Base-by-base conservation (phyloP, 2,329 filamentous ascomycete genomes). In the Monosporascus sp. region DNA sequence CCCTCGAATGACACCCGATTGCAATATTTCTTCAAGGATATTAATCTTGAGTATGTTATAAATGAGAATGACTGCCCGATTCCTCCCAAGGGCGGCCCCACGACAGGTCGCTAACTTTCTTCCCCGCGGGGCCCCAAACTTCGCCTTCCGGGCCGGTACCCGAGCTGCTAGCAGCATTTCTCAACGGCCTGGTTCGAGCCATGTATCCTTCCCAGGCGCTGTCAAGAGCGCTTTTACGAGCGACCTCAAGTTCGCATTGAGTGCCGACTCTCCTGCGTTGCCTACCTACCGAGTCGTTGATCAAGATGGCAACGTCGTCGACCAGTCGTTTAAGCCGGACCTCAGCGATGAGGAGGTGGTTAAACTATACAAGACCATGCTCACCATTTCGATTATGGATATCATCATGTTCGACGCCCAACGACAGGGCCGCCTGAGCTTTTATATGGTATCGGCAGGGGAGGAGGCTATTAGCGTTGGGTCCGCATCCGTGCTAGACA, bases 371-470 rank as follows among this genome's bases (percentile, higher is more conserved):
- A 78, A 74, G 55, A 81, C 85, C 63, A 88, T 88, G 85, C 64
- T 88, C 9, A 80, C 77, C 37, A 76, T 86, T 9, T 85, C 88
- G 52, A 88, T 97, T 61, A 94, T 99, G 91, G 94, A 99, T 68
- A 72, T 96, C 52, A 89, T 97, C 68, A 97, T 97, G 92, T 97
- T 96, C 66, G 94, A 99, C 66, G 92, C 94, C 0, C 94, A 99
- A 72, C 81, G 94, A 46, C 94, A 99, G 72, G 92, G 92, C n/a
- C 84, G 91, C 20, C 74, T 96, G 52, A 92, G 87, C 70, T 99
- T 99, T 73, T 99, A 99, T 73, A 97, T 99, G 89, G 93, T 93
- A 65, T 93, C 89, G 38, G 89, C 91, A 0, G 92, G 92, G 54
- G 92, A 97, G 75, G 94, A 99, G 77, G 94, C 93, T 37, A 91